These are phyloP conservation scores for Parsonsia alboflavescens DNA, from an alignment of 257 asterid species.

Conservation along the genomic window DNA sequence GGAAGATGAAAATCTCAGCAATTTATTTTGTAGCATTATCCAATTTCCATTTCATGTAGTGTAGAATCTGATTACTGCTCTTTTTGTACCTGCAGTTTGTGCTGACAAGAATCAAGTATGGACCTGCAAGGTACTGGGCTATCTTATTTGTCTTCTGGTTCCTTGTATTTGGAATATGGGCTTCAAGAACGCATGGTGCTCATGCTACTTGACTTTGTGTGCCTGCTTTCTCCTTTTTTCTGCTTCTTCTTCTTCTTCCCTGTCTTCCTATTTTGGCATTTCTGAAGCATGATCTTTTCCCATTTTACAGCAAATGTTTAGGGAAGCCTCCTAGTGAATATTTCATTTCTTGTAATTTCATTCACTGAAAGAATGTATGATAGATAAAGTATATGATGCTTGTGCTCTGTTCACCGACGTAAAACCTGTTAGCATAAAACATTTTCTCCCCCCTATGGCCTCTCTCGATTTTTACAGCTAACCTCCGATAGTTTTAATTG, in stretches of 20 bases:
- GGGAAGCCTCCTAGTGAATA: not conserved
- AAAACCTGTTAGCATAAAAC: not conserved
- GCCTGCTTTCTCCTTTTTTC: not conserved
- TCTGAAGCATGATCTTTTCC: not conserved
- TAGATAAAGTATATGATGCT: not conserved
- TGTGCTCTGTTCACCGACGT: not conserved
- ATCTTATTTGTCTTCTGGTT: slow-evolving; percentile 93
- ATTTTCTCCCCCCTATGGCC: not conserved
- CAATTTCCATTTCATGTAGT: not conserved
- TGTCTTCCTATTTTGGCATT: not conserved
- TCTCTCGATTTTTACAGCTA: too few relatives aligned
- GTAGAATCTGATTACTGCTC: not conserved
- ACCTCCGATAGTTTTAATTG: too few relatives aligned
- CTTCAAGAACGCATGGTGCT: slow-evolving; percentile 74
- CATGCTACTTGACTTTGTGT: slow-evolving; percentile 45
- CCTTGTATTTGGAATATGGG: slow-evolving; percentile 94
- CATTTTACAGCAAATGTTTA: not conserved
- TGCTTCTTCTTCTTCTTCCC: not conserved
- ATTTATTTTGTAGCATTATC: not conserved
- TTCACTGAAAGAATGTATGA: not conserved
- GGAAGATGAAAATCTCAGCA: not conserved
- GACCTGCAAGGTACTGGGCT: slow-evolving; percentile 99
- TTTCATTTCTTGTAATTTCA: not conserved
- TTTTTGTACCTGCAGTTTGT: slow-evolving; percentile 58
- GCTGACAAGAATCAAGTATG: slow-evolving; percentile 81